Evolutionary conservation across 2,329 filamentous ascomycete species (phyloP), one percentile per base, ranked within the genome.

Genomic region (Stagonosporopsis vannaccii): DNA sequence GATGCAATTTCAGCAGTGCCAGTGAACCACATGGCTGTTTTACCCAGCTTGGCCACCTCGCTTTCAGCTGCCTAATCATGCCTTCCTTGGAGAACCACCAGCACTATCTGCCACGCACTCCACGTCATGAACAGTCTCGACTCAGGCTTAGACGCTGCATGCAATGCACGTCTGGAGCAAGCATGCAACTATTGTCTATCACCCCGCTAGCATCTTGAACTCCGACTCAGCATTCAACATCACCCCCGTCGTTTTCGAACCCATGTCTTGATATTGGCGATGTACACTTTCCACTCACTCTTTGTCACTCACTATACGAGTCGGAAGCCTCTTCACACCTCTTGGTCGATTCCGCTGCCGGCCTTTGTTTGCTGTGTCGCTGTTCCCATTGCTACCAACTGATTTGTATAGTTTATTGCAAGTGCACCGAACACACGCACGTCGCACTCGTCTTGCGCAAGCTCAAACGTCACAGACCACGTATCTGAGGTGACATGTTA

Each of bases 1-100:
- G 11, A 37, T 23, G 46, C 42, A 56, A 56, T 56, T 35, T 51
- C 46, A 25, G 12, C 26, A 9, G 19, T 35, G 41, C 33, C 40
- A 41, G n/a, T 19, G 25, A 41, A 35, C 33, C 28, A 22, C 46
- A 56, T 30, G 48, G 41, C 23, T n/a, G 28, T 37, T 56, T 45
- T 39, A 28, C 46, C 19, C 46, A 37, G 25, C 35, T 42, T 51
- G 47, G 47, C 47, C 42, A 25, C 32, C 37, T 36, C 8, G 11
- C 2, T 37, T 19, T 32, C 19, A 26, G 53, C n/a, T 33, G 26
- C 25, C 25, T 33, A 9, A 25, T 22, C 22, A 28, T 28, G 25
- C 23, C 23, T 15, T 42, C 15, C 39, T 42, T 37, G n/a, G 7
- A 17, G 7, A 11, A 20, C 8, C n/a, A 37, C 19, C 35, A 37